Evolutionary conservation across 352 stramenopile genomes (phyloP).

Genomic region (Pythium diclinum): DNA sequence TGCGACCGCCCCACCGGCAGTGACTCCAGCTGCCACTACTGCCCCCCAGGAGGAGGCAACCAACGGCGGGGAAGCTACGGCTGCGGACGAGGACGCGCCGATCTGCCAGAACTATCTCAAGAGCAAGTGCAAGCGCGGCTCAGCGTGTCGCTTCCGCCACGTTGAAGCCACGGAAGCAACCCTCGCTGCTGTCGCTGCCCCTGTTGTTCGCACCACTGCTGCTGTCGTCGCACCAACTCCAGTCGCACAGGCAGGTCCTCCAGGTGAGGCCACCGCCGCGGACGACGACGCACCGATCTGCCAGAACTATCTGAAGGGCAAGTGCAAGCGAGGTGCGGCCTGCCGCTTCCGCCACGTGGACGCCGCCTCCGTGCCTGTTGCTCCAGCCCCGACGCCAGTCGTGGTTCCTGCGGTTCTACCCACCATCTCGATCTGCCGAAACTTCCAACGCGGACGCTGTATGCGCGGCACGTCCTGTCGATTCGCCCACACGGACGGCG

Average conservation of each 20-base stretch:
- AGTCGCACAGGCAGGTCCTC: not conserved
- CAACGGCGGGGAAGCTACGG: not conserved
- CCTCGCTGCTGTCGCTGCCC: not conserved
- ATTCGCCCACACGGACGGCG: slow-evolving; percentile 27
- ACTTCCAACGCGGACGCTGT: slow-evolving; percentile 29
- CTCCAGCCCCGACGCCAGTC: not conserved
- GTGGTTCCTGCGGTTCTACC: slow-evolving; percentile 14
- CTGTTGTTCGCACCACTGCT: not conserved
- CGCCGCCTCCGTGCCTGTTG: not conserved
- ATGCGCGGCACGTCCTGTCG: slow-evolving; percentile 28
- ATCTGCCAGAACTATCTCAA: slow-evolving; percentile 37
- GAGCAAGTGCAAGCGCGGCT: slow-evolving; percentile 44
- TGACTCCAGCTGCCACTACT: not conserved
- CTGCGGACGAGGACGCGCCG: not conserved
- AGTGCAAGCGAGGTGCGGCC: slow-evolving; percentile 32
- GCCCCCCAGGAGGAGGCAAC: not conserved
- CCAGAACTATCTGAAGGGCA: slow-evolving; percentile 34
- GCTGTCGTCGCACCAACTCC: not conserved
- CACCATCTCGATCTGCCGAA: slow-evolving; percentile 29
- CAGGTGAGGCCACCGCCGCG: not conserved
- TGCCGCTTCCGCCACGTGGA: slow-evolving; percentile 33
- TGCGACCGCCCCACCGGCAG: not conserved
- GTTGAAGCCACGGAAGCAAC: slow-evolving; percentile 7
- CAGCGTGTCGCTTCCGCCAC: slow-evolving; percentile 33
- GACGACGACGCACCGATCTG: slow-evolving; percentile 24